phyloP scores from a whole-genome alignment of 495 filamentous ascomycete genomes.

The Trichocladium antarcticum region DNA sequence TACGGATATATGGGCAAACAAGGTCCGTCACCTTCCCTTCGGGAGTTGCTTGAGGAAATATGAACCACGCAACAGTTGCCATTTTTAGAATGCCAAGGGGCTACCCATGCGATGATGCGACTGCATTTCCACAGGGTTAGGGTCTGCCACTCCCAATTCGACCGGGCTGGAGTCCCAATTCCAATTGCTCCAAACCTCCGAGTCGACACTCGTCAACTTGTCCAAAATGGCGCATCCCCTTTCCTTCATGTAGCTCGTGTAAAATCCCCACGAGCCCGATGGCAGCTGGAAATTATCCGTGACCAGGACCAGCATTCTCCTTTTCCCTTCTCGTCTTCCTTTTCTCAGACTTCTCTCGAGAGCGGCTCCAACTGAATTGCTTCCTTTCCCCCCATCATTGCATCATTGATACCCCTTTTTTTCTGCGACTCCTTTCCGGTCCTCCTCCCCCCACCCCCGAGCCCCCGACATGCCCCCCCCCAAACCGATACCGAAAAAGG shows the following conservation, averaged over 20 bases:
- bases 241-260: neutral
- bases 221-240: slow-evolving; percentile 20
- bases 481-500: slow-evolving; percentile 19
- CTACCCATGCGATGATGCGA: no score
- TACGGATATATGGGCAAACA: no score
- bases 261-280: slow-evolving; percentile 4
- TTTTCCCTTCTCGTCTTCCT: slow-evolving; percentile 4
- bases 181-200: neutral
- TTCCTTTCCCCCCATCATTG: neutral
- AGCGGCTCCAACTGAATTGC: neutral
- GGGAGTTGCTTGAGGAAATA: no score
- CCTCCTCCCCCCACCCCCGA: neutral
- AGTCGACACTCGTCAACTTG: neutral
- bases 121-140: no score
- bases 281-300: slow-evolving; percentile 8
- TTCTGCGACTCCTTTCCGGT: neutral
- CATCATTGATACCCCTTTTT: neutral
- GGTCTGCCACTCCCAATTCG: neutral
- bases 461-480: slow-evolving; percentile 23
- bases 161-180: neutral
- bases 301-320: slow-evolving; percentile 3
- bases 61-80: no score
- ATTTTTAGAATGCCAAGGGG: no score
- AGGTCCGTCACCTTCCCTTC: no score
- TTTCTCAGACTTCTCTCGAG: neutral